Evolutionary conservation across 2,329 filamentous ascomycete genomes (phyloP).

Genomic region (Paecilomyces variotii): DNA sequence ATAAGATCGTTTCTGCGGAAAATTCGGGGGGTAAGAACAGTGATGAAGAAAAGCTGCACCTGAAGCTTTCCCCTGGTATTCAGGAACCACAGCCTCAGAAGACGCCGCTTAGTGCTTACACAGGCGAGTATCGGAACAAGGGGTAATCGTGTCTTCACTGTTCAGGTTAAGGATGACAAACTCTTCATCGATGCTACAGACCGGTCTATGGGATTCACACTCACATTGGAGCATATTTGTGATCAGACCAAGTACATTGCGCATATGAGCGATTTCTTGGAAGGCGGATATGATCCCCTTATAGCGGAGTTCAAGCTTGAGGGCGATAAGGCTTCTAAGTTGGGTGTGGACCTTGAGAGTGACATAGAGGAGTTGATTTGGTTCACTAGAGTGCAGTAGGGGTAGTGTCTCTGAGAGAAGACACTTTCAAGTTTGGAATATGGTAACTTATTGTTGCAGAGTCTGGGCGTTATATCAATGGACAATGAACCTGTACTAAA

Average conservation of each 20-base stretch:
- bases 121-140: conserved; percentile 15
- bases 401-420: too few species aligned
- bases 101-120: conserved; percentile 12
- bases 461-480: too few species aligned
- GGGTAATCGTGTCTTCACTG: conserved; percentile 16
- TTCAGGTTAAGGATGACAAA: conserved; percentile 14
- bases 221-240: conserved; percentile 23
- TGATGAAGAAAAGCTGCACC: not conserved
- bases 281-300: not conserved
- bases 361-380: not conserved
- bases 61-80: conserved; percentile 3
- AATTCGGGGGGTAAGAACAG: not conserved
- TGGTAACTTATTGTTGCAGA: too few species aligned
- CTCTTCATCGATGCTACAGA: conserved; percentile 28
- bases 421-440: too few species aligned
- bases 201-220: conserved; percentile 20
- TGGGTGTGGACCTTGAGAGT: not conserved
- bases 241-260: conserved; percentile 18
- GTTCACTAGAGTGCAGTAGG: not conserved
- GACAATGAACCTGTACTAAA: too few species aligned
- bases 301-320: not conserved
- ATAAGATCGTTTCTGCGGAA: conserved; percentile 1
- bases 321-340: not conserved
- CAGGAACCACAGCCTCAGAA: conserved; percentile 7
- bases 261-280: conserved; percentile 10